Evolutionary conservation across 2,329 filamentous ascomycete species (phyloP), one percentile per base, ranked within the genome.

Genomic region (Trichophyton schoenleinii): DNA sequence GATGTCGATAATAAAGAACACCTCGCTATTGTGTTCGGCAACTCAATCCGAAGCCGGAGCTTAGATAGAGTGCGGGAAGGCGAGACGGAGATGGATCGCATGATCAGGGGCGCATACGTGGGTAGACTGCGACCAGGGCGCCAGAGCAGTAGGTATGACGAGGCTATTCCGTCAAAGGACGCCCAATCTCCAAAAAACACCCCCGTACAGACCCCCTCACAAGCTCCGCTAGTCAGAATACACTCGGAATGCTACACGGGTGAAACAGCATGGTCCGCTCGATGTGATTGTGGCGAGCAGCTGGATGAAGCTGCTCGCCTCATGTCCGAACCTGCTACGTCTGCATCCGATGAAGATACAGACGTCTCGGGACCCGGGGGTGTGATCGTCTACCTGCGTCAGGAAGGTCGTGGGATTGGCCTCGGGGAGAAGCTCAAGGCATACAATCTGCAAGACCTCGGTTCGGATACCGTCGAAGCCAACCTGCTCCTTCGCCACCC

Each of bases 161-260:
- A 71, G 6, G n/a, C 15, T 31, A 44, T 15, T n/a, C 41, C 49
- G 11, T 5, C 49, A 31, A n/a, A 15, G 8, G 28, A 22, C 7
- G 3, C 49, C 3, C 9, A 7, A 4, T 7, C 22, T 25, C 22
- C 28, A 6, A 31, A 31, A 6, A 31, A 31, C 28, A 31, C 28
- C 28, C 6, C 28, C 28, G 28, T 31, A 6, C 28, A 31, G 28
- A 6, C 6, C 28, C 28, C 25, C 13, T 44, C 55, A 25, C 42
- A 62, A 41, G 71, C 87, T 0, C 89, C 94, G 0, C 79, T 99
- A 44, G 92, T 99, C 55, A 83, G 94, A 62, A 99, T 99, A 70
- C 94, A 99, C 74, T 95, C 89, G 2, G 94, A 99, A 75, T 99
- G 94, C 77, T 99, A 99, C 74, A 99, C 94, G 0, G 94, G 94